Percentiles rank a stretch among this genome's conserved stretches.
Conservation (phyloP, 805 yeast species). For the Torulaspora delbrueckii region DNA sequence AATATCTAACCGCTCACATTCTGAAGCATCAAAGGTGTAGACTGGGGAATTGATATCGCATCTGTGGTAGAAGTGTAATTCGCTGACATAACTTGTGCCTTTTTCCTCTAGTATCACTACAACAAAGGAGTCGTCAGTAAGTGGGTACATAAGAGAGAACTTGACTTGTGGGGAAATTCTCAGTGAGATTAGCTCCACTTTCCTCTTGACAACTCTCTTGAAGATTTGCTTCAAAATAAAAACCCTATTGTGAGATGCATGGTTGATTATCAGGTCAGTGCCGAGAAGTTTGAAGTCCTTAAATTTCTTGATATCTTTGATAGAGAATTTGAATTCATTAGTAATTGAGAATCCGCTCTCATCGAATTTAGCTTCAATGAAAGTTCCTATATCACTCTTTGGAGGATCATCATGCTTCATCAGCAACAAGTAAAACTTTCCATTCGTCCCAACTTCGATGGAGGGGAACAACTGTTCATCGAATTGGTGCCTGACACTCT, state of each 20-base stretch:
- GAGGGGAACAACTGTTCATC: background rate
- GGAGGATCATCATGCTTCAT: background rate
- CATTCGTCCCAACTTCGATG: constrained; percentile 7
- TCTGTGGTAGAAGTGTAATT: constrained; percentile 12
- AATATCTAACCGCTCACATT: background rate
- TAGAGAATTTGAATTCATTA: background rate
- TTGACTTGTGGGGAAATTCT: constrained; percentile 6
- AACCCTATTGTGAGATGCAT: constrained; percentile 7
- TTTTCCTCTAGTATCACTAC: constrained; percentile 10
- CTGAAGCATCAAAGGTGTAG: background rate
- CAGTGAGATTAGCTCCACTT: constrained; percentile 1
- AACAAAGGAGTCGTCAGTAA: constrained; percentile 11
- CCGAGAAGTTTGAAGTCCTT: constrained; percentile 16
- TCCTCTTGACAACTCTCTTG: background rate
- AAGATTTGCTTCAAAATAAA: constrained; percentile 12
- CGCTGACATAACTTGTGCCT: constrained; percentile 8
- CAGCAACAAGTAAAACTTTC: constrained; percentile 9
- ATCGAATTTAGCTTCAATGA: background rate
- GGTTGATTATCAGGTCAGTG: constrained; percentile 12
- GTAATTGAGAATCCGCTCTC: constrained; percentile 3
- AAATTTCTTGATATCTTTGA: constrained; percentile 12
- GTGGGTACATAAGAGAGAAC: constrained; percentile 6
- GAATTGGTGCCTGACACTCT: constrained; percentile 6
- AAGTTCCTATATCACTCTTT: background rate
- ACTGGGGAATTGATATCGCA: background rate